These are phyloP conservation scores for Sideroxylon spinosum DNA, from an alignment of 179 eudicot genomes.

Conservation along the genomic window DNA sequence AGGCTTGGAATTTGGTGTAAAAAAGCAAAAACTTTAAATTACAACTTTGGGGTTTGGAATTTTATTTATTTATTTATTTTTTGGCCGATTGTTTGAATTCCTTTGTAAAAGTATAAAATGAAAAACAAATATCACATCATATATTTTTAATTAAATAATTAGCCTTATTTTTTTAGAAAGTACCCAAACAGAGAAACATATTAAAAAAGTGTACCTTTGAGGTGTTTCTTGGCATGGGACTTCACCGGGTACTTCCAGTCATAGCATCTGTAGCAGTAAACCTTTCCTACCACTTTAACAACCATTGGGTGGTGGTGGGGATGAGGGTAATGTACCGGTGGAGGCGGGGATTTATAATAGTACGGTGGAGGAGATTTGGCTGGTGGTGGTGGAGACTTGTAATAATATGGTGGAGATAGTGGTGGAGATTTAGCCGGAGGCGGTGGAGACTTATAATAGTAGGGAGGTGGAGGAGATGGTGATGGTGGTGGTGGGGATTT, in stretches of 20 bases:
- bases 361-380: background rate
- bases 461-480: background rate
- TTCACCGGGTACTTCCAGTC: slow-evolving; percentile 41
- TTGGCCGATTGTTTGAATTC: no score
- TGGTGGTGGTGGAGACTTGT: background rate
- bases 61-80: no score
- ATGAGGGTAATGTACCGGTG: slow-evolving; percentile 17
- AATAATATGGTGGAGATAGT: slow-evolving; percentile 1
- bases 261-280: slow-evolving; percentile 51
- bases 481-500: slow-evolving; percentile 2
- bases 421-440: background rate
- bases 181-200: background rate
- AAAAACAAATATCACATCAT: no score
- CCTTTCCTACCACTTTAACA: slow-evolving; percentile 55
- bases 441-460: background rate
- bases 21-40: no score
- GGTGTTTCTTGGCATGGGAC: slow-evolving; percentile 53
- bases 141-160: no score
- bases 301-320: slow-evolving; percentile 5
- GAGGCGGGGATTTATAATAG: slow-evolving; percentile 15
- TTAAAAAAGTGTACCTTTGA: slow-evolving; percentile 34
- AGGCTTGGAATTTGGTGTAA: no score
- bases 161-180: background rate
- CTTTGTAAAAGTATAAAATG: no score
- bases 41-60: no score